Conservation (phyloP, 2,329 filamentous ascomycete species). For the Hypomyces rosellus region DNA sequence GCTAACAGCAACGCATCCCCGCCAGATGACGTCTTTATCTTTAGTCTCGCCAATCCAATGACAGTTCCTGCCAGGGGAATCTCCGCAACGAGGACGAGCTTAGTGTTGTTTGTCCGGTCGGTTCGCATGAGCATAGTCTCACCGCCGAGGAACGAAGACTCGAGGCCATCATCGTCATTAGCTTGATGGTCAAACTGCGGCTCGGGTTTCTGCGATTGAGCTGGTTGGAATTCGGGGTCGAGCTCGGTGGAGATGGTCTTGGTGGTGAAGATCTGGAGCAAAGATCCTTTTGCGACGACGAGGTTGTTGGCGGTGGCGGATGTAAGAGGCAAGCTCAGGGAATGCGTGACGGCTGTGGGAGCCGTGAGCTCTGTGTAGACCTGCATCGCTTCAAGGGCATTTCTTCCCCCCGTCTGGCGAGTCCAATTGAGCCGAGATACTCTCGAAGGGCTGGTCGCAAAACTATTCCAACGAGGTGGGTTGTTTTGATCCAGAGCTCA, state of each 20-base stretch:
- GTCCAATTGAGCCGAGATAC: slow-evolving; percentile 14
- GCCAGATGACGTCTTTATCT: slow-evolving; percentile 66
- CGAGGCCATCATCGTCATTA: slow-evolving; percentile 57
- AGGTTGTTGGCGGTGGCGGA: slow-evolving; percentile 74
- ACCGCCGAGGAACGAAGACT: slow-evolving; percentile 58
- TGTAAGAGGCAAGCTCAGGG: slow-evolving; percentile 70
- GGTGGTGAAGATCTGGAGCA: slow-evolving; percentile 84
- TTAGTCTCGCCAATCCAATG: slow-evolving; percentile 74
- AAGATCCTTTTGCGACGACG: slow-evolving; percentile 83
- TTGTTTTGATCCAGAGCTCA: slow-evolving; percentile 5
- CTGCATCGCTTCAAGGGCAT: slow-evolving; percentile 62
- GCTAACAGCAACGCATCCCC: slow-evolving; percentile 79
- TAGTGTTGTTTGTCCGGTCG: slow-evolving; percentile 61
- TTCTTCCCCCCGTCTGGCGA: slow-evolving; percentile 19
- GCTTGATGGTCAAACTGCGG: slow-evolving; percentile 46
- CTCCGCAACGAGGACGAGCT: slow-evolving; percentile 79
- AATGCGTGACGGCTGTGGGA: slow-evolving; percentile 89
- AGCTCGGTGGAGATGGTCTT: slow-evolving; percentile 61
- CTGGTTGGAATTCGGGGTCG: slow-evolving; percentile 37
- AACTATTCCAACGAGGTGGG: slow-evolving; percentile 8
- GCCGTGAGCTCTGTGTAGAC: slow-evolving; percentile 94
- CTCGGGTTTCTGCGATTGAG: slow-evolving; percentile 33
- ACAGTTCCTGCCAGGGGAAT: slow-evolving; percentile 79
- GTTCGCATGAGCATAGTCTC: slow-evolving; percentile 56
- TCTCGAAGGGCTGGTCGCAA: slow-evolving; percentile 4